A percentile compares a stretch with the other conserved stretches of the same genome.
Conservation (phyloP, 768 basidiomycete species). For the Floccularia luteovirens region DNA sequence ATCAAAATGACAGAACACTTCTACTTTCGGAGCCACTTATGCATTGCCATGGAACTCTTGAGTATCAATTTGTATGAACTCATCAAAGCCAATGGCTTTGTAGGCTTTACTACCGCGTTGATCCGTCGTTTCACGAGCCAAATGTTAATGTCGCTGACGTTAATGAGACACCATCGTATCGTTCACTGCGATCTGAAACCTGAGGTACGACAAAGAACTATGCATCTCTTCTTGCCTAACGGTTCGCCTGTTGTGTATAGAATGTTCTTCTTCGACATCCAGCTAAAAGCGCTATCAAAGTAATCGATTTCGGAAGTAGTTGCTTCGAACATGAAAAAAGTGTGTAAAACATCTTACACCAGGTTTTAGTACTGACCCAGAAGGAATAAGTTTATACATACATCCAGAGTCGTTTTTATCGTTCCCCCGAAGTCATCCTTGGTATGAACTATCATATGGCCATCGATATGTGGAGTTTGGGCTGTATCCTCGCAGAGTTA, state of each 20-base stretch:
- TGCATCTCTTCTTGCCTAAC: background rate
- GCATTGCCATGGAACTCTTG: slow-evolving; percentile 95
- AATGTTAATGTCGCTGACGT: slow-evolving; percentile 83
- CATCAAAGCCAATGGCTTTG: slow-evolving; percentile 98
- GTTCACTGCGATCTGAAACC: slow-evolving; percentile 99
- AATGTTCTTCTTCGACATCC: slow-evolving; percentile 94
- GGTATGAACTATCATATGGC: slow-evolving; percentile 99
- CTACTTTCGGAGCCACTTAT: slow-evolving; percentile 95
- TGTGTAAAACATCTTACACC: slow-evolving; percentile 26
- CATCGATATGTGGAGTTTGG: slow-evolving; percentile 99
- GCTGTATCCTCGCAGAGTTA: slow-evolving; percentile 95
- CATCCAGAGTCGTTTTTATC: slow-evolving; percentile 98
- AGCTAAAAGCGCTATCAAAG: slow-evolving; percentile 93
- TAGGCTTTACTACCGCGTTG: slow-evolving; percentile 92
- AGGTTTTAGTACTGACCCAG: slow-evolving; percentile 4
- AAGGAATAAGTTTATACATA: slow-evolving; percentile 84
- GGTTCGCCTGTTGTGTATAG: slow-evolving; percentile 43
- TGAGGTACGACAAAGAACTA: slow-evolving; percentile 50
- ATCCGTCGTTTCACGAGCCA: slow-evolving; percentile 96
- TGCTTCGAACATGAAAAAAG: slow-evolving; percentile 99
- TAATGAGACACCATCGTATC: slow-evolving; percentile 96
- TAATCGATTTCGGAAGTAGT: slow-evolving; percentile 98
- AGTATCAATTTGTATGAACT: slow-evolving; percentile 99
- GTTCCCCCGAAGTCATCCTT: slow-evolving; percentile 98
- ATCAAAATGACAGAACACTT: slow-evolving; percentile 99